Percentiles rank a stretch among this genome's conserved stretches.
Conservation (phyloP, 495 filamentous ascomycete species). For the Margaritispora aquatica region DNA sequence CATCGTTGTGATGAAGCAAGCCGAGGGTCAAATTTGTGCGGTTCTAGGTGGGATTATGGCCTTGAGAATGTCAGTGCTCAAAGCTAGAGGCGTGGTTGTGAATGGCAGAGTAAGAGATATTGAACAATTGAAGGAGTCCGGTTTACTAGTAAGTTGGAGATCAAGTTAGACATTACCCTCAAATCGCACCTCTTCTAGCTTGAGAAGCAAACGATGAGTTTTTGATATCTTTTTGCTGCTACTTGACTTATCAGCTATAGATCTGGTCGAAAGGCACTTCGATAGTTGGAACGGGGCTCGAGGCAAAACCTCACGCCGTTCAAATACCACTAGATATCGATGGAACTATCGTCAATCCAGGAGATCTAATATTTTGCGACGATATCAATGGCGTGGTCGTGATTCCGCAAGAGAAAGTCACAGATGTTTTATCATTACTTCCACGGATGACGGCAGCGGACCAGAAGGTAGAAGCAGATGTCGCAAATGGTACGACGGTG, state of each 20-base stretch:
- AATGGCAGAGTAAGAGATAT: constrained; percentile 60
- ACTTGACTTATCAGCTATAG: constrained; percentile 4
- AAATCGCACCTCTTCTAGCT: neutral
- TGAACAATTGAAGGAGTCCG: constrained; percentile 38
- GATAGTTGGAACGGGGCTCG: constrained; percentile 54
- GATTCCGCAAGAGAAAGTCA: constrained; percentile 48
- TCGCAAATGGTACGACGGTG: constrained; percentile 47
- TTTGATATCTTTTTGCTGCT: neutral
- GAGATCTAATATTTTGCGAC: constrained; percentile 60
- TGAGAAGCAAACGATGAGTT: neutral
- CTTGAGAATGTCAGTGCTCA: constrained; percentile 48
- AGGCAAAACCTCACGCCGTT: constrained; percentile 49
- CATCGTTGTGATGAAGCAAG: constrained; percentile 55
- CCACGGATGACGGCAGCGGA: constrained; percentile 53
- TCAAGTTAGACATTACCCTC: neutral
- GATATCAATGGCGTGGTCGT: constrained; percentile 53
- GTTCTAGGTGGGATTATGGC: constrained; percentile 66
- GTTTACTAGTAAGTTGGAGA: constrained; percentile 41
- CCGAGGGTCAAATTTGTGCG: constrained; percentile 51
- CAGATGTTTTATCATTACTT: constrained; percentile 44
- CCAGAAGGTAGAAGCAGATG: constrained; percentile 52
- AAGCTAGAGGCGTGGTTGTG: constrained; percentile 46
- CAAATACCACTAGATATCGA: constrained; percentile 46
- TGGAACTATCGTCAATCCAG: constrained; percentile 44
- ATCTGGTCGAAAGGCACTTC: constrained; percentile 52